Evolutionary conservation across 208 protist species (phyloP).

Genomic region (Leishmania martiniquensis): DNA sequence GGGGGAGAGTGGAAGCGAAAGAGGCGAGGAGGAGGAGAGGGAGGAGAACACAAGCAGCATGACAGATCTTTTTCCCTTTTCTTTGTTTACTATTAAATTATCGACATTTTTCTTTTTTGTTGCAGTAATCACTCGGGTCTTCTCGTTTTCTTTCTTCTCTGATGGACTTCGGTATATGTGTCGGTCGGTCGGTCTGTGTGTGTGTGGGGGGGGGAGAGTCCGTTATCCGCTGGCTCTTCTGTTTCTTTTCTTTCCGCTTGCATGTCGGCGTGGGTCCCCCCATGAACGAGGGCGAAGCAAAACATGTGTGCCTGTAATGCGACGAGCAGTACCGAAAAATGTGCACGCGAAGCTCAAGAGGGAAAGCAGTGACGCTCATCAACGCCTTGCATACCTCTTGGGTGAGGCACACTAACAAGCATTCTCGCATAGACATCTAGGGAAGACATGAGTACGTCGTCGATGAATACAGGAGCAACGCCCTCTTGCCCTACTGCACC

Average conservation of each 20-base stretch:
- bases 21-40: neutral
- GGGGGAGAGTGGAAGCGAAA: neutral
- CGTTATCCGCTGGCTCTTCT: neutral
- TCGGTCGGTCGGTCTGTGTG: too few relatives aligned
- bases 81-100: neutral
- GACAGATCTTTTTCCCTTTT: neutral
- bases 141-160: neutral
- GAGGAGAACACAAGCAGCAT: constrained; percentile 1
- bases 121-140: neutral
- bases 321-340: neutral
- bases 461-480: neutral
- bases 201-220: too few relatives aligned
- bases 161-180: too few relatives aligned
- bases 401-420: neutral
- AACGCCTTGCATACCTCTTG: neutral
- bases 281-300: neutral
- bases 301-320: neutral
- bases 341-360: neutral
- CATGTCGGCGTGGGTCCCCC: too few relatives aligned
- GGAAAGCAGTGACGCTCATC: neutral
- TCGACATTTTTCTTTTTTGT: neutral
- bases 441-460: neutral
- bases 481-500: neutral
- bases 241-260: too few relatives aligned
- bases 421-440: neutral